phyloP scores from a whole-genome alignment of 257 asterid genomes.

The Euphrasia confusa region DNA sequence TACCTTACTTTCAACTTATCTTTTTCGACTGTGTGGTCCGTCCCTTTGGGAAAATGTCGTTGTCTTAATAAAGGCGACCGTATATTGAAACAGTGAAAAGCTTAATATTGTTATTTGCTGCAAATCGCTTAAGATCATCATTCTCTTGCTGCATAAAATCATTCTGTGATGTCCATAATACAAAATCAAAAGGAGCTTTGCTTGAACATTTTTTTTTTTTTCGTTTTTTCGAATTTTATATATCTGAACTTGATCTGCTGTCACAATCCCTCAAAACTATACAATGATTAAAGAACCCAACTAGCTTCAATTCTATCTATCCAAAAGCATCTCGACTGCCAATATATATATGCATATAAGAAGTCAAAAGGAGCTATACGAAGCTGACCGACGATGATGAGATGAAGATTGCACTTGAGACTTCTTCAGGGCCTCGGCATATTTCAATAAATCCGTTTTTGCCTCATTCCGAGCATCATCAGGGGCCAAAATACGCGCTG shows the following conservation, averaged over 20 bases:
- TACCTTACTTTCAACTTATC: not conserved
- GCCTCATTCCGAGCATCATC: conserved; percentile 39
- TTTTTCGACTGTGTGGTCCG: not conserved
- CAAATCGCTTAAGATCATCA: not conserved
- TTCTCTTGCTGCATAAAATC: too few relatives aligned
- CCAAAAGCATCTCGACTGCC: conserved; percentile 8
- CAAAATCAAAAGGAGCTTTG: too few relatives aligned
- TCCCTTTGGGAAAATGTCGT: not conserved
- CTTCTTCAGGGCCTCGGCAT: conserved; percentile 68
- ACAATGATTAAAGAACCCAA: too few relatives aligned
- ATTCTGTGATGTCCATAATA: too few relatives aligned
- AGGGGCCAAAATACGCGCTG: conserved; percentile 24
- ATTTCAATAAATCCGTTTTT: conserved; percentile 56
- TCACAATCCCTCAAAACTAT: too few relatives aligned
- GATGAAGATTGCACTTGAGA: conserved; percentile 34
- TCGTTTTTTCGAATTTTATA: too few relatives aligned
- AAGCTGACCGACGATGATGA: conserved; percentile 45
- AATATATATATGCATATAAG: not conserved
- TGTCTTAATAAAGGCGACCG: conserved; percentile 22
- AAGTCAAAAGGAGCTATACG: conserved; percentile 47
- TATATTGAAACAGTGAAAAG: conserved; percentile 19
- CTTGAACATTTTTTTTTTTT: too few relatives aligned
- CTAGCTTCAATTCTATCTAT: too few relatives aligned
- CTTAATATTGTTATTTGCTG: conserved; percentile 3
- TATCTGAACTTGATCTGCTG: too few relatives aligned